Percentiles rank a stretch among this genome's conserved stretches.
These are phyloP conservation scores for Ulota crispa DNA, from an alignment of 225 moss, liverwort and hornwort species.

Conservation along the genomic window DNA sequence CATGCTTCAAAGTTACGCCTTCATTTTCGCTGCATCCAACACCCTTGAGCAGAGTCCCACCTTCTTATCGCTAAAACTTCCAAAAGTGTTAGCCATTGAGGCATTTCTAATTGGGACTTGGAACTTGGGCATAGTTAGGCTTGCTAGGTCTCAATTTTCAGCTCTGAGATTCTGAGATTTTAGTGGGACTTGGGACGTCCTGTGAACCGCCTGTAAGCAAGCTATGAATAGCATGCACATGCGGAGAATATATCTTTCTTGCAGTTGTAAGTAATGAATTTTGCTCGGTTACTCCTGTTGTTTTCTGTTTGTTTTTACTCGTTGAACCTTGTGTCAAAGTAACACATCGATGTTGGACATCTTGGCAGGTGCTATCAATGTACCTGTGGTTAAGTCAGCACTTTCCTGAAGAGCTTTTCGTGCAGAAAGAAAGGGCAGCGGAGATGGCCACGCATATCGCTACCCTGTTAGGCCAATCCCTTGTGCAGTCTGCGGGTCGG, in stretches of 20 bases:
- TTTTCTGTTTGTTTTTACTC: background rate
- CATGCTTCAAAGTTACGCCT: no score
- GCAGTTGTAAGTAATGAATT: no score
- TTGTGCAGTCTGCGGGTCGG: slow-evolving; percentile 89
- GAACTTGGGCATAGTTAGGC: no score
- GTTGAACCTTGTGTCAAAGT: background rate
- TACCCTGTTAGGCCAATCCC: slow-evolving; percentile 77
- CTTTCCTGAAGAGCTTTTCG: slow-evolving; percentile 86
- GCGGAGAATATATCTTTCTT: background rate
- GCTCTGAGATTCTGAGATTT: no score
- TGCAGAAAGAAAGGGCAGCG: slow-evolving; percentile 75
- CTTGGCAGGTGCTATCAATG: slow-evolving; percentile 61
- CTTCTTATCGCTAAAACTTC: no score
- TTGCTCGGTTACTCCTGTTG: background rate
- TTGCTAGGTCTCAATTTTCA: no score
- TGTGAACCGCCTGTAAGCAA: background rate
- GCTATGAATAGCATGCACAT: no score
- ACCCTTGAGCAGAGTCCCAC: no score
- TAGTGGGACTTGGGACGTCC: no score
- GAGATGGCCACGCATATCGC: slow-evolving; percentile 94
- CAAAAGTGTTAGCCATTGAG: no score
- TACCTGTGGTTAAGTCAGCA: slow-evolving; percentile 90
- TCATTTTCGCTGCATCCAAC: no score
- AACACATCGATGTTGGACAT: background rate
- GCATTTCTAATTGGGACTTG: no score